phyloP scores from a whole-genome alignment of 2,329 filamentous ascomycete genomes.

The Drechmeria coniospora region DNA sequence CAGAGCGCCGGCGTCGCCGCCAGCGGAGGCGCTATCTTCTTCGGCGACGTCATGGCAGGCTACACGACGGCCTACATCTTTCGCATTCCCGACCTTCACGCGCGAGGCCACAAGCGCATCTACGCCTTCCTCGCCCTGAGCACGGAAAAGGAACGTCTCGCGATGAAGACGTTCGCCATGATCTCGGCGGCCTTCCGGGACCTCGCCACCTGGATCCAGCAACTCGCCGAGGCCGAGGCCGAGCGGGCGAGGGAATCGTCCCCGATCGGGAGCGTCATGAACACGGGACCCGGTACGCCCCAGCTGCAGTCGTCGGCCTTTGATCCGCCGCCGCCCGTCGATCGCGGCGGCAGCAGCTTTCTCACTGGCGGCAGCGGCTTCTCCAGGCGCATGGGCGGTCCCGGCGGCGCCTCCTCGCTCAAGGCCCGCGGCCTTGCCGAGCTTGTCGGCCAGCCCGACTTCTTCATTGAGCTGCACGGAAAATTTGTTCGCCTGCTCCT shows the following conservation, averaged over 20 bases:
- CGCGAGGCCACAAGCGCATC: conserved; percentile 51
- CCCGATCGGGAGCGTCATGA: conserved; percentile 23
- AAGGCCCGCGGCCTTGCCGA: conserved; percentile 49
- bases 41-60: conserved; percentile 47
- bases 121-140: conserved; percentile 52
- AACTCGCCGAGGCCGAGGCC: conserved; percentile 46
- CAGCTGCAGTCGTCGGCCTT: conserved; percentile 12
- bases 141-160: conserved; percentile 47
- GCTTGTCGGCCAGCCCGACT: conserved; percentile 49
- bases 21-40: conserved; percentile 52
- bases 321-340: conserved; percentile 16
- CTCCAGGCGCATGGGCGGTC: conserved; percentile 41
- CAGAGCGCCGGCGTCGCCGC: conserved; percentile 37
- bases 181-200: conserved; percentile 48
- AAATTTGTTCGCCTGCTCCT: conserved; percentile 48
- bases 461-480: conserved; percentile 51
- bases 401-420: conserved; percentile 37
- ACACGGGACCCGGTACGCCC: conserved; percentile 18
- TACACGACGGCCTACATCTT: conserved; percentile 60
- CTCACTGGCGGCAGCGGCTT: conserved; percentile 40
- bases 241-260: conserved; percentile 35
- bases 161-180: conserved; percentile 51
- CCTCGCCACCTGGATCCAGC: conserved; percentile 49
- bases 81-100: conserved; percentile 51
- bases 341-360: conserved; percentile 37